These are phyloP conservation scores for Annulohypoxylon maeteangense DNA, from an alignment of 495 filamentous ascomycete species.

Conservation along the genomic window DNA sequence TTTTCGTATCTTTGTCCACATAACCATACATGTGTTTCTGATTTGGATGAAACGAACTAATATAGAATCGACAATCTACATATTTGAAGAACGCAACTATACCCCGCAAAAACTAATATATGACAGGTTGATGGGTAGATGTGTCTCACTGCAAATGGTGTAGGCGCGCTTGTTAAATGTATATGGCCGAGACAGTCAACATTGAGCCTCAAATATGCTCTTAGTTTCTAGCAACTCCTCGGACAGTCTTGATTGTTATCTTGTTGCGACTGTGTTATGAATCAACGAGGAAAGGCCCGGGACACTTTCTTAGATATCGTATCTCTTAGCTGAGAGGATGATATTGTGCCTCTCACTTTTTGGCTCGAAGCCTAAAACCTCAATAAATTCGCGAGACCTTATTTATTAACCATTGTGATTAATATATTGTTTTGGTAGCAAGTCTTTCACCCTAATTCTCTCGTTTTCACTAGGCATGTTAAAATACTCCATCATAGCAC, in stretches of 20 bases:
- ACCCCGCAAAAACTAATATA: constrained; percentile 28
- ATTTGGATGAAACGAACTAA: not conserved
- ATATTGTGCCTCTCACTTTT: not conserved
- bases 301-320: not conserved
- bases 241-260: constrained; percentile 1
- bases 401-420: too few relatives aligned
- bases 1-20: not conserved
- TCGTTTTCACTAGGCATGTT: not conserved
- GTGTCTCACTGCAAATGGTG: constrained; percentile 24
- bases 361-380: not conserved
- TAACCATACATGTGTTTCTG: not conserved
- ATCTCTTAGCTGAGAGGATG: not conserved
- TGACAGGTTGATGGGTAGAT: constrained; percentile 16
- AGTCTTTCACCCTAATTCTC: not conserved
- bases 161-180: constrained; percentile 11
- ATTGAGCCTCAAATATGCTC: constrained; percentile 2
- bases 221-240: not conserved
- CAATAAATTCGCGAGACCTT: not conserved
- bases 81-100: not conserved
- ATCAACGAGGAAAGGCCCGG: not conserved
- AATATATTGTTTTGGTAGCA: not conserved
- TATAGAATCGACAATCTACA: constrained; percentile 7
- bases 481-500: not conserved
- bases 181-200: constrained; percentile 43
- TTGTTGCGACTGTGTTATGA: not conserved